Base-by-base conservation (phyloP, 768 basidiomycete genomes). In the Cytidiella melzeri region DNA sequence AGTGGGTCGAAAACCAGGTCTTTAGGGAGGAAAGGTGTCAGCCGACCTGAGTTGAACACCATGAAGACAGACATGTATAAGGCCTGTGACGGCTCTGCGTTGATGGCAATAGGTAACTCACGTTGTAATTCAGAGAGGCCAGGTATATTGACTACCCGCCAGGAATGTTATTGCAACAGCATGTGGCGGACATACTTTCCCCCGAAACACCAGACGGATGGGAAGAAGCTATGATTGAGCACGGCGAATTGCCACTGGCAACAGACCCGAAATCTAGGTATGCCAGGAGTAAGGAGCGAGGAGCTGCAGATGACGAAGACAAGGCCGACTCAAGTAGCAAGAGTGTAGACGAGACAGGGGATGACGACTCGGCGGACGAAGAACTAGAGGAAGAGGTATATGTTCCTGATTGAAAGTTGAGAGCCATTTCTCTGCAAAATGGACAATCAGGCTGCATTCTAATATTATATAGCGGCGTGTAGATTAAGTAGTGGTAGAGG, bases 111-210 rank as follows among this genome's bases (percentile, higher is more conserved):
- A 53, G 84, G 87, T 87, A 27, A 20, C 19, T 21, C 21, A 36
- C 36, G 43, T 10, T 24, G 23, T 21, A 26, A 28, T 26, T n/a
- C n/a, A n/a, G 30, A 34, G 7, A 15, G 15, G 30, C 30, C 30
- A 34, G n/a, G n/a, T n/a, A 34, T 34, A 21, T 42, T 50, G 3
- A 49, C 28, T 5, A 41, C 18, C 47, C 27, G 48, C 2, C 12
- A 84, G 86, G 84, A 1, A 80, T 88, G 68, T 62, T 87, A 19
- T 63, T 87, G 13, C 84, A 88, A 54, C 83, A 86, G 54, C 75
- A 83, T 54, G 70, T 87, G 15, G 73, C 69, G 7, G 66, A 63
- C 2, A 57, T 72, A 26, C 56, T 83, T 23, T 59, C 64, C 43
- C 62, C 72, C 10, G 55, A 59, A 19, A 62, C 73, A 13, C 75